A percentile compares a stretch with the other conserved stretches of the same genome.
Conservation (phyloP, 2,329 filamentous ascomycete genomes). For the Pezicula radicicola region DNA sequence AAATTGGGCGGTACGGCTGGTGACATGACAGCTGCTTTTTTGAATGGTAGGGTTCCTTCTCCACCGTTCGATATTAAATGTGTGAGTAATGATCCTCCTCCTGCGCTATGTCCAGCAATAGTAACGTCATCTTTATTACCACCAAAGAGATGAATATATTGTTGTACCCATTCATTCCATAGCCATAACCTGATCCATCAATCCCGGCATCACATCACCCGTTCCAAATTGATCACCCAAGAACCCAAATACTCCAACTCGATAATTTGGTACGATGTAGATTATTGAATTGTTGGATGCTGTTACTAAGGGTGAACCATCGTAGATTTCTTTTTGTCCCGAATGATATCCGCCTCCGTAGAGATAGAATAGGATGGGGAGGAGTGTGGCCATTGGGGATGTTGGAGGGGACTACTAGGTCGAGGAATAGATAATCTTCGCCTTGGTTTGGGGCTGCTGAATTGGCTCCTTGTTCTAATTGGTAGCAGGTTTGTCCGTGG, state of each 20-base stretch:
- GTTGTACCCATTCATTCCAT: constrained; percentile 54
- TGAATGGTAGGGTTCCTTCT: not conserved
- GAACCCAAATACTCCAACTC: not conserved
- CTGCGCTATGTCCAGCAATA: constrained; percentile 43
- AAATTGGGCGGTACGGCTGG: not conserved
- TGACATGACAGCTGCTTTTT: not conserved
- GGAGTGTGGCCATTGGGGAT: not conserved
- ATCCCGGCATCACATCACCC: not conserved
- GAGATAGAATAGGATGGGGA: not conserved
- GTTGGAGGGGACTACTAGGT: not conserved
- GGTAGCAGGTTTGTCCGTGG: not conserved
- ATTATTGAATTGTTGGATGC: not conserved
- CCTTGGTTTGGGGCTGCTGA: not conserved
- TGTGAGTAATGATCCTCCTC: constrained; percentile 30
- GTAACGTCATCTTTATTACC: constrained; percentile 45
- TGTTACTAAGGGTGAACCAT: not conserved
- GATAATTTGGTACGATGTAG: not conserved
- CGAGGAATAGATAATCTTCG: not conserved
- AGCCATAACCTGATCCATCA: constrained; percentile 29
- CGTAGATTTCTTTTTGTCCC: not conserved
- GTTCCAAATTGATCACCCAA: not conserved
- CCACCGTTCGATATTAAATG: not conserved
- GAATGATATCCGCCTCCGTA: not conserved
- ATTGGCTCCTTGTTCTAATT: not conserved
- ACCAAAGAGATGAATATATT: constrained; percentile 49